Conservation (phyloP, 257 asterid genomes). For the Coffea eugenioides region DNA sequence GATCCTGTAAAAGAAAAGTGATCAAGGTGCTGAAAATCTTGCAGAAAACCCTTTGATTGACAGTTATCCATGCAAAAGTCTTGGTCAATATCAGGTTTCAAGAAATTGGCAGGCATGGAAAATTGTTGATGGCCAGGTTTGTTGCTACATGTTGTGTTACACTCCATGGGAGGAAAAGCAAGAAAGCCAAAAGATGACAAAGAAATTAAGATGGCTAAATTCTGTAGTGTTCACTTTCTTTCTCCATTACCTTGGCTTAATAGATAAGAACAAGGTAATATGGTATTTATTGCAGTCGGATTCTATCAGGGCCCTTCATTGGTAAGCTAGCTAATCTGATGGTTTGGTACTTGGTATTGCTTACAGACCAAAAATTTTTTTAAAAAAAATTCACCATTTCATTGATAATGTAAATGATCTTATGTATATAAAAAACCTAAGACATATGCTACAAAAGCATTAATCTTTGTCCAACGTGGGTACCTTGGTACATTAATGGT, state of each 20-base stretch:
- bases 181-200: neutral
- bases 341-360: constrained; percentile 4
- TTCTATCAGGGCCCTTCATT: constrained; percentile 17
- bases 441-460: neutral
- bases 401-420: too few relatives aligned
- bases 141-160: constrained; percentile 9
- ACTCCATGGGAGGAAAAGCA: constrained; percentile 25
- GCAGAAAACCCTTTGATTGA: constrained; percentile 46
- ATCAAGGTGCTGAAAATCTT: constrained; percentile 56
- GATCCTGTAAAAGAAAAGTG: constrained; percentile 29
- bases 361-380: neutral
- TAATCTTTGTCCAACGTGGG: neutral
- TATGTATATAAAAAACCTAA: neutral
- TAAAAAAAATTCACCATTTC: neutral
- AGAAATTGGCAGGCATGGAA: constrained; percentile 25
- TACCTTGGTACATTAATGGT: too few relatives aligned
- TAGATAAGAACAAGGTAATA: constrained; percentile 19
- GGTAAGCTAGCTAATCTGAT: constrained; percentile 15
- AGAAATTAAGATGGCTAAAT: neutral
- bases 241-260: constrained; percentile 17
- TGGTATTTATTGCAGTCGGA: constrained; percentile 28
- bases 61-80: constrained; percentile 31
- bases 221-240: constrained; percentile 2
- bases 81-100: constrained; percentile 41
- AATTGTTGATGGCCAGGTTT: constrained; percentile 4